Evolutionary conservation across 352 stramenopile species (phyloP).

Genomic region (Discostella stelligera): DNA sequence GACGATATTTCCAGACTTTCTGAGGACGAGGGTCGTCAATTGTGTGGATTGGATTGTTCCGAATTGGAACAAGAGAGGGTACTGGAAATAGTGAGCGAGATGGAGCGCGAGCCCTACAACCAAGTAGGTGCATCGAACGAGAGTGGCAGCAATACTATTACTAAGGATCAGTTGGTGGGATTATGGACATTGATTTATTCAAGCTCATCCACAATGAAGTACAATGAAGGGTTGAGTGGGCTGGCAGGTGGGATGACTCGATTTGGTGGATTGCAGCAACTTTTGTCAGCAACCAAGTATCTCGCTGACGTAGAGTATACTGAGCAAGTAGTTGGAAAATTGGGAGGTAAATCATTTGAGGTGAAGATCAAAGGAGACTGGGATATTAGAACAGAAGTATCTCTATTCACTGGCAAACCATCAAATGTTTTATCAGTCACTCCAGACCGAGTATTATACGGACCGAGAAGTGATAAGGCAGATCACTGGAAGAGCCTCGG

Average conservation of each 20-base stretch:
- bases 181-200: constrained; percentile 77
- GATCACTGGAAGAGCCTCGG: constrained; percentile 82
- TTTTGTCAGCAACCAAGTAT: constrained; percentile 65
- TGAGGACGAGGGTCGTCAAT: constrained; percentile 50
- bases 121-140: constrained; percentile 13
- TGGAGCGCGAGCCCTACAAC: constrained; percentile 63
- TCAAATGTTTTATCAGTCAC: constrained; percentile 69
- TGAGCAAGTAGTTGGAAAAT: constrained; percentile 67
- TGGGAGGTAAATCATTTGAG: constrained; percentile 62
- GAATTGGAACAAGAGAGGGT: constrained; percentile 69
- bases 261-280: constrained; percentile 69
- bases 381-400: constrained; percentile 68
- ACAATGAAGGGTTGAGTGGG: constrained; percentile 77
- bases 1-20: constrained; percentile 45
- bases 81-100: constrained; percentile 55
- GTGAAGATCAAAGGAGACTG: constrained; percentile 73
- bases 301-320: constrained; percentile 73
- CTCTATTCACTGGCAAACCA: constrained; percentile 69
- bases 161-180: constrained; percentile 61
- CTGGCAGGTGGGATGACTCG: constrained; percentile 69
- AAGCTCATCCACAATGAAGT: constrained; percentile 78
- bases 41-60: constrained; percentile 63
- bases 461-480: constrained; percentile 62
- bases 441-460: constrained; percentile 70
- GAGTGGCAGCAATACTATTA: constrained; percentile 4